These are phyloP conservation scores for Boechera stricta DNA, from an alignment of 345 rosid species.

Conservation along the genomic window DNA sequence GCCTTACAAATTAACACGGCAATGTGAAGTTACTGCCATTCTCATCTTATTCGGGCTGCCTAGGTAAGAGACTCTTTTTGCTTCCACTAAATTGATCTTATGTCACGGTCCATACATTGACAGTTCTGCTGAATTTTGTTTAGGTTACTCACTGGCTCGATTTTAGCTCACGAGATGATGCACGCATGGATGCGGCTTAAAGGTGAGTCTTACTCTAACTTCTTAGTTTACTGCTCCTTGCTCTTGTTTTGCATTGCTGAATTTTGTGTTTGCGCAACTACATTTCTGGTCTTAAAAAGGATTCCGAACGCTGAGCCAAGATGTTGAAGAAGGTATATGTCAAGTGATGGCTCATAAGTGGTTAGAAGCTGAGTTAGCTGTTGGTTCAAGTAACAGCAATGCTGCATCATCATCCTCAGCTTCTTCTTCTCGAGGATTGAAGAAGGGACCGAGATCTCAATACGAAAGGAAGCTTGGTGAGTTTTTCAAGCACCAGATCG, in stretches of 20 bases:
- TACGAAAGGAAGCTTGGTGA: conserved; percentile 90
- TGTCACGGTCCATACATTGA: background rate
- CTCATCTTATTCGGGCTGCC: conserved; percentile 96
- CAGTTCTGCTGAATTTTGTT: background rate
- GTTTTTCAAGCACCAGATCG: conserved; percentile 90
- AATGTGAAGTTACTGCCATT: conserved; percentile 96
- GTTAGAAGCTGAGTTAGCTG: conserved; percentile 66
- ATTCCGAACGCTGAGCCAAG: conserved; percentile 74
- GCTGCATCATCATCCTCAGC: conserved; percentile 62
- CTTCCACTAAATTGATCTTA: conserved; percentile 2
- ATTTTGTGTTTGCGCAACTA: conserved; percentile 8
- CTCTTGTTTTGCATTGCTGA: conserved; percentile 25
- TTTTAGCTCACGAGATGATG: conserved; percentile 99
- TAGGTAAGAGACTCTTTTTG: conserved; percentile 53
- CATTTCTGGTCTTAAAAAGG: conserved; percentile 54
- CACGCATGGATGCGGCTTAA: conserved; percentile 98
- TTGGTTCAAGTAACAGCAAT: conserved; percentile 48
- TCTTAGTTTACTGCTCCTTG: background rate
- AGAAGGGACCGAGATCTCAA: conserved; percentile 60
- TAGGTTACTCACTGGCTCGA: conserved; percentile 94
- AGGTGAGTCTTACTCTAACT: conserved; percentile 51
- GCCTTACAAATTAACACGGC: conserved; percentile 76
- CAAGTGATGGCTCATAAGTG: conserved; percentile 98
- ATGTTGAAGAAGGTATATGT: conserved; percentile 97
- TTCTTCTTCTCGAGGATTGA: conserved; percentile 47